Conservation (phyloP, 2,329 filamentous ascomycete species). For the Xylariaceae sp. region DNA sequence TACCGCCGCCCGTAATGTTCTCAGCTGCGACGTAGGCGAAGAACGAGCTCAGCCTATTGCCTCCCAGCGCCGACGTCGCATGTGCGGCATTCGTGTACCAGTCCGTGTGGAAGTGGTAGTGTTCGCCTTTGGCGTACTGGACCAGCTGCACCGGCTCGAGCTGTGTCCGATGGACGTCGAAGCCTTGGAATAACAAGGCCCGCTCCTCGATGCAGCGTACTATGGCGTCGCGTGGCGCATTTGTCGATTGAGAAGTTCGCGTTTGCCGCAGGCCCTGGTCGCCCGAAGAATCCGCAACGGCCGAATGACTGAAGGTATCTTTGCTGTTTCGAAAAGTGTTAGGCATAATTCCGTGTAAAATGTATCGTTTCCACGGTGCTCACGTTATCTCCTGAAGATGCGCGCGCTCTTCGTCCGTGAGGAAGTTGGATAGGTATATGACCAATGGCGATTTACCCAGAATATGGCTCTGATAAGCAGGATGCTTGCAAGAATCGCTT, state of each 20-base stretch:
- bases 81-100: conserved; percentile 49
- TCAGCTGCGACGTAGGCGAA: conserved; percentile 51
- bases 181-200: conserved; percentile 50
- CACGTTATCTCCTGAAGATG: conserved; percentile 42
- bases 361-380: conserved; percentile 11
- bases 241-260: conserved; percentile 51
- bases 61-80: conserved; percentile 43
- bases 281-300: conserved; percentile 41
- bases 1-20: conserved; percentile 50
- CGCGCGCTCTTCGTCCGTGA: conserved; percentile 39
- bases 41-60: conserved; percentile 50
- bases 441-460: conserved; percentile 43
- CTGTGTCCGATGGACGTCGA: conserved; percentile 40
- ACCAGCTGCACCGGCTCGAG: conserved; percentile 54
- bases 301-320: conserved; percentile 48
- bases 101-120: conserved; percentile 54
- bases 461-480: conserved; percentile 38
- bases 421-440: conserved; percentile 43
- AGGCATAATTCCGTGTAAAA: conserved; percentile 2
- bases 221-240: conserved; percentile 45
- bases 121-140: conserved; percentile 47
- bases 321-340: conserved; percentile 35
- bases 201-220: conserved; percentile 52
- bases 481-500: conserved; percentile 35
- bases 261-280: conserved; percentile 40